Conservation (phyloP, 225 moss, liverwort and hornwort species). For the Pseudisothecium myosuroides region DNA sequence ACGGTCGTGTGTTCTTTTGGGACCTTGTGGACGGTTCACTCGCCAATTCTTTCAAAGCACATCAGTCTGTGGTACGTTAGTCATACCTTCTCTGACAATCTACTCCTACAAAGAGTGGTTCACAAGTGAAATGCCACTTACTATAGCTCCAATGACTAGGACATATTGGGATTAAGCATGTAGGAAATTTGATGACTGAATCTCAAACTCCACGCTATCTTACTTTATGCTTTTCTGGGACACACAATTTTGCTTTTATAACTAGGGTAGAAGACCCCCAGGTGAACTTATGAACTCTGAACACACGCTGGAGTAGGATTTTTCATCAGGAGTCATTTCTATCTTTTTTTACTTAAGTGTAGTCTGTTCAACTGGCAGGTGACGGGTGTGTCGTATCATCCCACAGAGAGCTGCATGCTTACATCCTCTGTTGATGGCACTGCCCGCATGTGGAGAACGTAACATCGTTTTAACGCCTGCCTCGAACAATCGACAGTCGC, state of each 20-base stretch:
- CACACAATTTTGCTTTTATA: neutral
- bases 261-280: neutral
- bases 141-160: neutral
- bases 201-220: neutral
- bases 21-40: constrained; percentile 85
- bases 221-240: neutral
- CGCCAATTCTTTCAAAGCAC: neutral
- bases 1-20: constrained; percentile 79
- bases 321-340: neutral
- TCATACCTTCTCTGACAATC: neutral
- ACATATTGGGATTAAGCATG: neutral
- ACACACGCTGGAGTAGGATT: neutral
- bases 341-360: neutral
- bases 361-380: constrained; percentile 40
- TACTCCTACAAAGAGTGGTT: neutral
- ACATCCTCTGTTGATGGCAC: constrained; percentile 95
- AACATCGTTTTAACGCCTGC: neutral
- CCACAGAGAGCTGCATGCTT: constrained; percentile 74
- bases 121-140: neutral
- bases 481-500: neutral
- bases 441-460: constrained; percentile 82
- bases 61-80: constrained; percentile 9
- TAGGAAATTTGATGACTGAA: neutral
- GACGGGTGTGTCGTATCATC: constrained; percentile 81
- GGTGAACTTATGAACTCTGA: neutral